A percentile compares a stretch with the other conserved stretches of the same genome.
These are phyloP conservation scores for Talaromyces sp. DNA, from an alignment of 2,329 filamentous ascomycete genomes.

Conservation along the genomic window DNA sequence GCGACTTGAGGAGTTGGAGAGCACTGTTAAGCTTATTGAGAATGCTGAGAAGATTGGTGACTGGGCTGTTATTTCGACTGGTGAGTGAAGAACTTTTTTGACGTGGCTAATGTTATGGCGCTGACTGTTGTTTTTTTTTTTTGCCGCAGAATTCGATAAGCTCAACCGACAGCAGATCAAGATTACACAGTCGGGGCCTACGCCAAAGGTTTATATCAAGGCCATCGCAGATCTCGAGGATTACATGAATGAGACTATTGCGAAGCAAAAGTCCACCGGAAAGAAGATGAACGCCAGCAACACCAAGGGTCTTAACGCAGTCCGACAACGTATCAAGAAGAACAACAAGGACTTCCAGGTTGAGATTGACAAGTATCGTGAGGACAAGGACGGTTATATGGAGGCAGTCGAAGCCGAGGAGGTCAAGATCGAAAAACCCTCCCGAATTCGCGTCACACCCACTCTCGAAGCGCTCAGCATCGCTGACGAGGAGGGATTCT, in stretches of 20 bases:
- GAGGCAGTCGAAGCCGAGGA: conserved; percentile 73
- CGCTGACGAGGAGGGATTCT: conserved; percentile 81
- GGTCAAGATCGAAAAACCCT: conserved; percentile 52
- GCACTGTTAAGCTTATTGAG: conserved; percentile 84
- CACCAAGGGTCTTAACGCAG: conserved; percentile 88
- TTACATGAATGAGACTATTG: conserved; percentile 85
- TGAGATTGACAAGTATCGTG: conserved; percentile 83
- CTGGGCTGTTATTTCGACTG: conserved; percentile 87
- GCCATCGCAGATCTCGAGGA: conserved; percentile 91
- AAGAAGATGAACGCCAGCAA: conserved; percentile 99
- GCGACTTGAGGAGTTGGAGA: conserved; percentile 88
- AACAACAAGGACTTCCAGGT: conserved; percentile 91
- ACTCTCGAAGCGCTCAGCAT: conserved; percentile 53
- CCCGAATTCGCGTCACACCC: conserved; percentile 41
- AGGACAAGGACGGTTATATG: conserved; percentile 84
- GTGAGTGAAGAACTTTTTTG: conserved; percentile 53
- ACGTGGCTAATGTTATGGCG: background rate
- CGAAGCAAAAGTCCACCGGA: conserved; percentile 91
- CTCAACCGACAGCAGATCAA: conserved; percentile 83
- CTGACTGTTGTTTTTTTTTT: conserved; percentile 11
- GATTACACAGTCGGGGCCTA: conserved; percentile 71
- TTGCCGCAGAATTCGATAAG: conserved; percentile 89
- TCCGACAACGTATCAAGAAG: conserved; percentile 98
- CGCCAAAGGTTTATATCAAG: conserved; percentile 90
- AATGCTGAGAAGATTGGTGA: conserved; percentile 98